Conservation (phyloP, 345 rosid species). For the Brassica napus region Da-Ae NC_063446.1:37520501-37521000, state of each 20-base stretch:
- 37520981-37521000: conserved; percentile 75
- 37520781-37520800: neutral
- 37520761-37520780: neutral
- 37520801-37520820: conserved; percentile 18
- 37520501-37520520: conserved; percentile 79
- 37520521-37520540: conserved; percentile 65
- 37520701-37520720: conserved; percentile 81
- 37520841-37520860: conserved; percentile 81
- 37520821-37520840: conserved; percentile 87
- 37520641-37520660: conserved; percentile 67
- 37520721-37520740: conserved; percentile 77
- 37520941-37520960: conserved; percentile 79
- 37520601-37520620: neutral
- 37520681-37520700: conserved; percentile 81
- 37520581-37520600: neutral
- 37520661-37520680: conserved; percentile 67
- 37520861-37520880: conserved; percentile 63
- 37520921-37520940: conserved; percentile 84
- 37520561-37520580: conserved; percentile 60
- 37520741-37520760: conserved; percentile 3
- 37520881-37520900: conserved; percentile 67
- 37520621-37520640: neutral
- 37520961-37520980: conserved; percentile 70
- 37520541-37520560: conserved; percentile 80
- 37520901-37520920: conserved; percentile 86